Evolutionary conservation across 345 rosid genomes (phyloP), one percentile per base, ranked within the genome.

Genomic region (Streptanthus diversifolius): DNA sequence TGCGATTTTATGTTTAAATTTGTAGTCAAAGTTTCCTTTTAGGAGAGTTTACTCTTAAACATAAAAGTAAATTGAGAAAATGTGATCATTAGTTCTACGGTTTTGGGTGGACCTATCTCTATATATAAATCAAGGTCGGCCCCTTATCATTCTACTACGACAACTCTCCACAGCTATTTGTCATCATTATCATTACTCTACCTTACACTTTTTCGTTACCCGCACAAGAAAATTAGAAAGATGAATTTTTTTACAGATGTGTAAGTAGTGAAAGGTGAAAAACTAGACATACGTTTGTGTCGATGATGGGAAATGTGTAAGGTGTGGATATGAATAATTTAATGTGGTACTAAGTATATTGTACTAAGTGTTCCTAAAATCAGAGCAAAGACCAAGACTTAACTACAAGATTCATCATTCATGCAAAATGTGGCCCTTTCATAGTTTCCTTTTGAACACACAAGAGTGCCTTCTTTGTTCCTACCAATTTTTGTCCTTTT

Each of bases 351-450:
- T 59, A 68, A 49, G 61, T 49, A 52, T 12, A 52, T 33, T 19
- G 63, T 75, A 75, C 78, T 40, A 75, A 40, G 40, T 68, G 68
- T 75, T 68, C 74, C 69, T 68, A 17, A 60, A 68, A 51, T 12
- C 8, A 75, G 40, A 61, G 49, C 63, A 54, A 60, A 52, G 64
- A 68, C 69, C 63, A 68, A 52, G 79, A 68, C 62, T 74, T 39
- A 25, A 59, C 74, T 60, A 25, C 2, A 12, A 13, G 49, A 43
- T 32, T 43, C 53, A 40, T 49, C 36, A 60, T 52, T 35, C 56
- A 22, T 67, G 55, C 10, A 57, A 54, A 35, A 51, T 37, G 32
- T 68, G 73, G 55, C 55, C 73, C 63, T 59, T 68, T 60, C 49
- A 32, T 30, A 75, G 73, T 51, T 75, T 32, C 39, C 39, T 53